Conservation (phyloP, 2,329 filamentous ascomycete genomes). For the Kalmusia sp. region DNA sequence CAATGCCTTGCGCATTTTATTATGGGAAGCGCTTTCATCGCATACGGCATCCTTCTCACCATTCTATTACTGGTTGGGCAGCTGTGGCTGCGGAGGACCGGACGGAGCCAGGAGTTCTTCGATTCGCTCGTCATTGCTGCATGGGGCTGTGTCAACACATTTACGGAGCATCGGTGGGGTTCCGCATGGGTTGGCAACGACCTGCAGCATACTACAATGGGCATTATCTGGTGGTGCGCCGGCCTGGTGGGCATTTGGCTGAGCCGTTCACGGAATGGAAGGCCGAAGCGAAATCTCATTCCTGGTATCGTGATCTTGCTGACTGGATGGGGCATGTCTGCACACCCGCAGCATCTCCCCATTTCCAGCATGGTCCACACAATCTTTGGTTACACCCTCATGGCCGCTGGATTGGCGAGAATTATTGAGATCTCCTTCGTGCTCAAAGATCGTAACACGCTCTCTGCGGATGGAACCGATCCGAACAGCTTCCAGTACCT, state of each 20-base stretch:
- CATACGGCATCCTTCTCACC: conserved; percentile 86
- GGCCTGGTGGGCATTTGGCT: conserved; percentile 93
- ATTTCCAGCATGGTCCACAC: conserved; percentile 87
- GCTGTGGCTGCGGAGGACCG: conserved; percentile 80
- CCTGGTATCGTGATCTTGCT: conserved; percentile 89
- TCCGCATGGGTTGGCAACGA: conserved; percentile 89
- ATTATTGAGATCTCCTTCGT: conserved; percentile 94
- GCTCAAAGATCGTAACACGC: conserved; percentile 71
- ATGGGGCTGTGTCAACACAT: conserved; percentile 98
- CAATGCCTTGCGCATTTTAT: conserved; percentile 98
- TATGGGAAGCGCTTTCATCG: conserved; percentile 97
- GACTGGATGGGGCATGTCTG: conserved; percentile 95
- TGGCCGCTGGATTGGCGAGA: conserved; percentile 83
- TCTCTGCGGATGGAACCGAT: conserved; percentile 72
- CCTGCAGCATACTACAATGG: conserved; percentile 98
- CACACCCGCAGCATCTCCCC: conserved; percentile 83
- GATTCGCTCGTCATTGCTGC: conserved; percentile 89
- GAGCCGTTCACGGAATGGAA: conserved; percentile 80
- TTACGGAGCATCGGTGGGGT: conserved; percentile 97
- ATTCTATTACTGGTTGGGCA: conserved; percentile 89
- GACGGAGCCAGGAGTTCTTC: conserved; percentile 95
- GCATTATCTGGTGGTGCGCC: conserved; percentile 97
- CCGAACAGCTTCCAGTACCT: conserved; percentile 77
- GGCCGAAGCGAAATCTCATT: conserved; percentile 90
- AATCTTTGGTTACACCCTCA: conserved; percentile 93